Base-by-base conservation (phyloP, 768 basidiomycete species). In the Pholiota microspora region DNA sequence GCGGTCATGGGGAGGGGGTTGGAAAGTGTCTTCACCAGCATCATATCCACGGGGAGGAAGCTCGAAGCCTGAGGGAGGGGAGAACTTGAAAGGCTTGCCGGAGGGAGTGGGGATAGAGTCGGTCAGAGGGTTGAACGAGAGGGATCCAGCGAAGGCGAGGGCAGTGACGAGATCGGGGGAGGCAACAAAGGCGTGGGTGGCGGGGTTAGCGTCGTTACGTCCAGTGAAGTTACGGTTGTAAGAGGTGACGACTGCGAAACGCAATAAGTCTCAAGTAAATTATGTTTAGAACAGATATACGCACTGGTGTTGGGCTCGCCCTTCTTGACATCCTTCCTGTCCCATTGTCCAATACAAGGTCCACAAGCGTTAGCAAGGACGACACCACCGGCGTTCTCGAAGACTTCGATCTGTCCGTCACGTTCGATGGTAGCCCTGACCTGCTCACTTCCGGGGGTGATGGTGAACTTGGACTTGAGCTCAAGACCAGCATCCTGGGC, bases 171-270 rank as follows among this genome's bases (percentile, higher is more conserved):
- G 77, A 65, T 97, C 92, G 38, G 92, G 93, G 29, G 93, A 94
- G 35, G 93, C 88, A 66, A 96, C 93, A 67, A 95, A 96, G 46
- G 93, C 92, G 73, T 98, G 97, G 28, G 97, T 99, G 58, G 94
- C 94, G 18, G 96, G 94, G 84, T 99, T 98, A 64, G 97, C 95
- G 66, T 98, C 97, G 73, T 99, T 99, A 69, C 97, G 94, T 54
- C 96, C 97, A 62, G 97, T 98, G 80, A 99, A 99, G 87, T 99
- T 99, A 71, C 97, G 95, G 86, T 99, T 99, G 84, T 99, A 99
- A 16, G 95, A 98, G 49, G 96, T 96, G 74, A 99, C 92, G 80
- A 98, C 91, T 93, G 21, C 34, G 48, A 55, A 56, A 35, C 31
- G 12, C 2, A 54, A 25, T 7, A n/a, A 24, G 27, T 27, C 12